Conservation (phyloP, 257 asterid genomes). For the Cruciata laevipes region DNA sequence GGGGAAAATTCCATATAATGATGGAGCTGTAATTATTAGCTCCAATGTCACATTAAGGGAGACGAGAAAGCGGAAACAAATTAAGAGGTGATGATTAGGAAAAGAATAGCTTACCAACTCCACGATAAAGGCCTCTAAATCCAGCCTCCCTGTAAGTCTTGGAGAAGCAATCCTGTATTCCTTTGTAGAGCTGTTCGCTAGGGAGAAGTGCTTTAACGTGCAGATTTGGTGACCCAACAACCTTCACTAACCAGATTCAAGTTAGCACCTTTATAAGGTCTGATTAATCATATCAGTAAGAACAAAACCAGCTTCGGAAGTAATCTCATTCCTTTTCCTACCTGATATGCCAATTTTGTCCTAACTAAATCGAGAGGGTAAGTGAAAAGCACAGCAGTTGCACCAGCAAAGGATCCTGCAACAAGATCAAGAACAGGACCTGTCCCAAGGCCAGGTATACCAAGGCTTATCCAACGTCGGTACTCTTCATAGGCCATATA, state of each 20-base stretch:
- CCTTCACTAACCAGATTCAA: constrained; percentile 33
- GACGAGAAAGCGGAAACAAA: constrained; percentile 1
- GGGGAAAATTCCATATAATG: constrained; percentile 88
- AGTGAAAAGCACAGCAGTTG: constrained; percentile 89
- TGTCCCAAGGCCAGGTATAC: constrained; percentile 50
- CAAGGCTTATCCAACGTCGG: constrained; percentile 71
- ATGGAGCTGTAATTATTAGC: constrained; percentile 53
- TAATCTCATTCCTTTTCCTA: constrained; percentile 14
- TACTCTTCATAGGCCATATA: constrained; percentile 93
- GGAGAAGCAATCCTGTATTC: constrained; percentile 80
- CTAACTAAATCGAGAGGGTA: constrained; percentile 96
- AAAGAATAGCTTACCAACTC: constrained; percentile 57
- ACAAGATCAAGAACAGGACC: constrained; percentile 91
- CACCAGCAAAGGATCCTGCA: constrained; percentile 96
- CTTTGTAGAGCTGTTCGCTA: constrained; percentile 51
- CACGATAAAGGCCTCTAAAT: constrained; percentile 73
- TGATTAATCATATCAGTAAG: not conserved
- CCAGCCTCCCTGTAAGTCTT: constrained; percentile 79
- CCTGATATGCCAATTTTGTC: constrained; percentile 93
- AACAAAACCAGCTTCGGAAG: not conserved
- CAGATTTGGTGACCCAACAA: constrained; percentile 48
- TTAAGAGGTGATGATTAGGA: not conserved
- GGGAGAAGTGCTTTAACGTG: constrained; percentile 31
- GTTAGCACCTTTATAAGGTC: not conserved
- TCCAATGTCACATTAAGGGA: constrained; percentile 13